Evolutionary conservation across 2,329 filamentous ascomycete genomes (phyloP), one percentile per base, ranked within the genome.

Genomic region (Drechslerella coelobrocha): DNA sequence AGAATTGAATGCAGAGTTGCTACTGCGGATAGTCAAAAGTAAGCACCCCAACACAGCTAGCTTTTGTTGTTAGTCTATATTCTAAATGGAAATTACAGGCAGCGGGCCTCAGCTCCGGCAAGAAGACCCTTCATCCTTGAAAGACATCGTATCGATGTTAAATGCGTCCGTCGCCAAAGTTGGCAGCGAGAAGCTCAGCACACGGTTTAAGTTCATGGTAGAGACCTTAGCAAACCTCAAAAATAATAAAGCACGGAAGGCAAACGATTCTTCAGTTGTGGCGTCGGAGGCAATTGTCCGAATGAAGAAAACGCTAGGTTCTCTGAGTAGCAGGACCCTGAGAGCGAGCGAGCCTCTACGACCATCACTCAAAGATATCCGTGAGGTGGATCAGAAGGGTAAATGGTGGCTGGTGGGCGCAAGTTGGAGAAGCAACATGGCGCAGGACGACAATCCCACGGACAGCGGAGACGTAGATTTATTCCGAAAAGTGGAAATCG

Each of bases 331-430:
- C 9, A 81, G 85, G 76, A 85, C 82, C 68, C 81, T 89, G 66
- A 91, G 91, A 73, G 87, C 88, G 6, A 88, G 86, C 2, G 90
- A 95, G 69, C 91, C 94, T 2, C 83, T 99, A 68, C 87, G 91
- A 7, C 88, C 97, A 63, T 87, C 89, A 9, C 83, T 97, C 2
- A 83, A 84, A 37, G 94, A 99, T 76, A 90, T 99, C 55, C 87
- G 87, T 73, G 86, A 92, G 72, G 88, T 89, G 0, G 89, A 93
- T 41, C 93, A 89, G 77, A 90, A 88, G 77, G 94, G 94, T 0
- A 97, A 96, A 81, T 99, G 94, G 94, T 99, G 94, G 94, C 85
- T 97, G 19, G 90, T 97, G 3, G 94, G 94, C 55, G 93, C 94
- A n/a, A 96, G 92, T 78, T 97, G 93, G 86, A 81, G 84, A 2